Conservation (phyloP, 441 rosid genomes). For the Breynia disticha region DNA sequence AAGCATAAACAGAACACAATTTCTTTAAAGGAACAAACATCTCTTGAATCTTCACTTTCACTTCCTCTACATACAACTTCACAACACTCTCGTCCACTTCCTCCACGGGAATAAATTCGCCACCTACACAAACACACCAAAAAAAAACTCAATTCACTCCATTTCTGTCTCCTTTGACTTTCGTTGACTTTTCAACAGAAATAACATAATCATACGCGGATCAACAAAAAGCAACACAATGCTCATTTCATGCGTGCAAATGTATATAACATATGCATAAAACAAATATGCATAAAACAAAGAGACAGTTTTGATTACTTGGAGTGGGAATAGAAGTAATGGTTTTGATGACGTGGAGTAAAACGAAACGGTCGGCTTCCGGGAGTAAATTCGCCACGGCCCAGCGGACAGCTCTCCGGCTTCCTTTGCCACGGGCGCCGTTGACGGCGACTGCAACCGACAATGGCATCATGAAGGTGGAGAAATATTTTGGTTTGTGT, state of each 20-base stretch:
- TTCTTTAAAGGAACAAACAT: conserved; percentile 48
- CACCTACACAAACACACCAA: conserved; percentile 24
- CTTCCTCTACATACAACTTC: conserved; percentile 53
- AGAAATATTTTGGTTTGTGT: not conserved
- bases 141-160: not conserved
- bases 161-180: not conserved
- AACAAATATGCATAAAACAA: not conserved
- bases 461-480: conserved; percentile 17
- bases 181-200: not conserved
- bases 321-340: conserved; percentile 67
- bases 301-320: conserved; percentile 25
- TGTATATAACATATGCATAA: not conserved
- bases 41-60: conserved; percentile 33
- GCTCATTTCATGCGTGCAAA: too few relatives aligned
- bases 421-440: conserved; percentile 58
- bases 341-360: conserved; percentile 64
- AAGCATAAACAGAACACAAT: conserved; percentile 28
- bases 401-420: conserved; percentile 81
- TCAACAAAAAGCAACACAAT: not conserved
- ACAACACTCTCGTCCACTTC: conserved; percentile 65
- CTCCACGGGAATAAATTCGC: conserved; percentile 43
- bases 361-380: conserved; percentile 40
- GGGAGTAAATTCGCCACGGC: conserved; percentile 49
- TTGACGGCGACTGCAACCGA: conserved; percentile 68
- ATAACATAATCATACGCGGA: not conserved